Conservation (phyloP, 1,284 basidiomycete species). For the Sphaerobolus stellatus region DNA sequence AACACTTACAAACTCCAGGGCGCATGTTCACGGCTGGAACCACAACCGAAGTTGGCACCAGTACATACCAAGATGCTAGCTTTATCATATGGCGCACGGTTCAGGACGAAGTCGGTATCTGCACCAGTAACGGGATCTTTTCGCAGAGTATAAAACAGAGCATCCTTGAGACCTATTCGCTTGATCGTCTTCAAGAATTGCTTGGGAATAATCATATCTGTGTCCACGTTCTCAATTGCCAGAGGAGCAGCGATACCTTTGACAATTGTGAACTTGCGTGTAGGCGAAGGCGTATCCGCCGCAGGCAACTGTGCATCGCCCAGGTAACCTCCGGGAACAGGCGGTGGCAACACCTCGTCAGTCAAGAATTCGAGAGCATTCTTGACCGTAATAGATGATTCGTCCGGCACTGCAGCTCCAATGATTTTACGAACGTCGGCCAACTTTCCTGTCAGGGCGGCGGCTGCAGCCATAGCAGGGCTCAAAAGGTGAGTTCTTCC, state of each 20-base stretch:
- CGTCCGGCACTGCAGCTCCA: constrained; percentile 34
- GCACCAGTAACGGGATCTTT: constrained; percentile 78
- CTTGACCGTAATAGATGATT: constrained; percentile 62
- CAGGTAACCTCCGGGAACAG: constrained; percentile 44
- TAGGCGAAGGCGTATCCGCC: constrained; percentile 56
- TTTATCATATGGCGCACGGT: constrained; percentile 79
- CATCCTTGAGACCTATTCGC: constrained; percentile 88
- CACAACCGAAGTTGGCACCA: constrained; percentile 93
- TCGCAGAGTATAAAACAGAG: constrained; percentile 84
- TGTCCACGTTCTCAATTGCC: constrained; percentile 91
- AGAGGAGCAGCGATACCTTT: constrained; percentile 89
- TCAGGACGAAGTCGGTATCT: constrained; percentile 87
- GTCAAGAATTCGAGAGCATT: constrained; percentile 76
- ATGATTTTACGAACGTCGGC: constrained; percentile 87
- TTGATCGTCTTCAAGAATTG: constrained; percentile 95
- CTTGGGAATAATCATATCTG: constrained; percentile 97
- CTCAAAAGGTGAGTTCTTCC: constrained; percentile 92
- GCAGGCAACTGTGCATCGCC: constrained; percentile 42
- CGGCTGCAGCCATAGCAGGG: constrained; percentile 95
- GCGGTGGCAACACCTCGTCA: constrained; percentile 69
- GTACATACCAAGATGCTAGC: constrained; percentile 87
- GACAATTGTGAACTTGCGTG: constrained; percentile 77
- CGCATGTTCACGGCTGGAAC: constrained; percentile 91
- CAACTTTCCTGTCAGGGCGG: constrained; percentile 85
- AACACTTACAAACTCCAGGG: constrained; percentile 87